A percentile compares a stretch with the other conserved stretches of the same genome.
Evolutionary conservation across 345 rosid species (phyloP).

Genomic region (Citrus trifoliata): DNA sequence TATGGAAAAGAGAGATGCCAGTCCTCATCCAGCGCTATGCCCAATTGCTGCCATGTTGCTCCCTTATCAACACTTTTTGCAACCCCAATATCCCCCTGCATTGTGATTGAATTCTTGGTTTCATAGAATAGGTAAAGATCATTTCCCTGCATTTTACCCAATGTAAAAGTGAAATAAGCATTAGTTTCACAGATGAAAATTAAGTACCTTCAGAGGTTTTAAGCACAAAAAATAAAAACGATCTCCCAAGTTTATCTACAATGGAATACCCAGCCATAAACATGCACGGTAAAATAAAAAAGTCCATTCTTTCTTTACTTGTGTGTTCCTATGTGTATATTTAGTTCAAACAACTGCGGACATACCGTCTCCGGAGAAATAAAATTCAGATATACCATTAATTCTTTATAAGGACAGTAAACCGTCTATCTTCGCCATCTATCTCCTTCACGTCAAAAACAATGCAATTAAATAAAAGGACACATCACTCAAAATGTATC

Average conservation of each 20-base stretch:
- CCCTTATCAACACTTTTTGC: constrained; percentile 80
- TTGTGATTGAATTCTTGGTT: constrained; percentile 70
- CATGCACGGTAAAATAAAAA: not conserved
- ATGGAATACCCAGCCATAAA: not conserved
- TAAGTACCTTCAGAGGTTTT: not conserved
- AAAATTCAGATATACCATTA: not conserved
- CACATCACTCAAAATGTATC: not conserved
- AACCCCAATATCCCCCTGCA: constrained; percentile 96
- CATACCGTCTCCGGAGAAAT: not conserved
- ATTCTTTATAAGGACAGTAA: not conserved
- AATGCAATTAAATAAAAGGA: not conserved
- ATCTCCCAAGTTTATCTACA: not conserved
- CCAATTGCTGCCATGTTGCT: constrained; percentile 90
- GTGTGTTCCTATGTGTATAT: not conserved
- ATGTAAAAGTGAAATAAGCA: not conserved
- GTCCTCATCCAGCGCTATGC: constrained; percentile 85
- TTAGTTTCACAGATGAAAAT: not conserved
- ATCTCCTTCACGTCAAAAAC: not conserved
- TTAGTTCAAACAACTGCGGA: not conserved
- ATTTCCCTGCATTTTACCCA: constrained; percentile 51
- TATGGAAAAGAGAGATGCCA: constrained; percentile 97
- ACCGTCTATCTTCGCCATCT: not conserved
- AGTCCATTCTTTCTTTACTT: not conserved
- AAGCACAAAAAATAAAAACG: not conserved
- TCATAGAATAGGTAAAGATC: constrained; percentile 73